A percentile compares a stretch with the other conserved stretches of the same genome.
These are phyloP conservation scores for Salix purpurea DNA, from an alignment of 345 rosid species.

Conservation along the genomic window DNA sequence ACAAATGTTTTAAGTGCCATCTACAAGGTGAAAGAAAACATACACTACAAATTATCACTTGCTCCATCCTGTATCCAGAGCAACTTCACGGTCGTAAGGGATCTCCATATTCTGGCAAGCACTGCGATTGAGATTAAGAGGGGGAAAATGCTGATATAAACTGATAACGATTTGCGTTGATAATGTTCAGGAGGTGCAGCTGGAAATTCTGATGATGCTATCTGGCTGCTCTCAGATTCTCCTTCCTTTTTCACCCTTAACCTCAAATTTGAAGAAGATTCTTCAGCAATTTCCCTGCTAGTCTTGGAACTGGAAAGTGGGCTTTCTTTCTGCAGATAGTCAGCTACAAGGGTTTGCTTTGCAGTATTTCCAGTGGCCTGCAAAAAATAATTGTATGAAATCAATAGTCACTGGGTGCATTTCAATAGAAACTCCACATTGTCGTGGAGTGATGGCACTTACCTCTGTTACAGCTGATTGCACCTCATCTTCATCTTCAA, in stretches of 20 bases:
- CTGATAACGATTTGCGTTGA: neutral
- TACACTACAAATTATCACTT: neutral
- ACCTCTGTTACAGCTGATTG: slow-evolving; percentile 47
- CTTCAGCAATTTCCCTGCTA: slow-evolving; percentile 15
- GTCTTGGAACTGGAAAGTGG: slow-evolving; percentile 5
- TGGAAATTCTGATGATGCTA: slow-evolving; percentile 1
- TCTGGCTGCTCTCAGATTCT: slow-evolving; percentile 8
- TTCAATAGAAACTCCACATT: neutral
- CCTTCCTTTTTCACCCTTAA: slow-evolving; percentile 26
- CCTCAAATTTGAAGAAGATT: slow-evolving; percentile 23
- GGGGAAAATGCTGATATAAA: slow-evolving; percentile 15
- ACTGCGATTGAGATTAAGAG: slow-evolving; percentile 12
- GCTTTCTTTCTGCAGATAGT: slow-evolving; percentile 14
- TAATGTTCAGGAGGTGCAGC: neutral
- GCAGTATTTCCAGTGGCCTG: slow-evolving; percentile 29
- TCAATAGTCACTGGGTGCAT: neutral
- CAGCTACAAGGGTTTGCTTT: slow-evolving; percentile 4
- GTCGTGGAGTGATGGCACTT: neutral
- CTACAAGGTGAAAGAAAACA: neutral
- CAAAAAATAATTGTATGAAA: slow-evolving; percentile 6
- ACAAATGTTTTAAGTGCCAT: neutral
- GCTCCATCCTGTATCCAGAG: neutral
- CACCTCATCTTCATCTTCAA: slow-evolving; percentile 39
- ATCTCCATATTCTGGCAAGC: slow-evolving; percentile 17
- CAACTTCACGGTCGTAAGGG: neutral